phyloP scores from a whole-genome alignment of 768 basidiomycete species.

The Lactifluus echinatus region DNA sequence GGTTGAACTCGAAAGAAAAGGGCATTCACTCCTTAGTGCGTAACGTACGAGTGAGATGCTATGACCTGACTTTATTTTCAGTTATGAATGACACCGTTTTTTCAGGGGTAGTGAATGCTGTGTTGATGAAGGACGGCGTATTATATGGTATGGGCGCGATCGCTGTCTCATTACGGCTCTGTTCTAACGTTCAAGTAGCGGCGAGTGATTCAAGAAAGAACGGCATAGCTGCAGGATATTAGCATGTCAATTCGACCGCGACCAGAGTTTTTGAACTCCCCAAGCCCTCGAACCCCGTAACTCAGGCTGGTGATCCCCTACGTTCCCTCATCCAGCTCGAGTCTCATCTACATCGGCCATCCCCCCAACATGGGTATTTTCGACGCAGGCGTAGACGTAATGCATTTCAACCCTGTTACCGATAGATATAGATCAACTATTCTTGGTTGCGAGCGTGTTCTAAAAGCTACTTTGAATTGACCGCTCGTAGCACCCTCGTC shows the following conservation, averaged over 20 bases:
- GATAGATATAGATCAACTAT: background rate
- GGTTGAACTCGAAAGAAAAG: slow-evolving; percentile 44
- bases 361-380: background rate
- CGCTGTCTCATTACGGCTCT: background rate
- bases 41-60: background rate
- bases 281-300: too few relatives aligned
- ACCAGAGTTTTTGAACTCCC: too few relatives aligned
- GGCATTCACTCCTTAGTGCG: slow-evolving; percentile 67
- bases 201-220: slow-evolving; percentile 90
- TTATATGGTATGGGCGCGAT: slow-evolving; percentile 49
- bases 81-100: slow-evolving; percentile 63
- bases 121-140: slow-evolving; percentile 41
- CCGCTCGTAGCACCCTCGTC: background rate
- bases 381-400: background rate
- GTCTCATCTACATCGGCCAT: background rate
- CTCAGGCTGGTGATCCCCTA: too few relatives aligned
- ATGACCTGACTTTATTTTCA: slow-evolving; percentile 21
- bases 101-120: slow-evolving; percentile 67
- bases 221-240: slow-evolving; percentile 86
- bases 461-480: background rate
- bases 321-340: too few relatives aligned
- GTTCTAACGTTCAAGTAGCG: slow-evolving; percentile 35
- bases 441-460: background rate
- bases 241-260: slow-evolving; percentile 9
- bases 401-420: background rate